Evolutionary conservation across 192 early-diverging fungal genomes (phyloP).

Genomic region (Entomortierella parvispora): DNA sequence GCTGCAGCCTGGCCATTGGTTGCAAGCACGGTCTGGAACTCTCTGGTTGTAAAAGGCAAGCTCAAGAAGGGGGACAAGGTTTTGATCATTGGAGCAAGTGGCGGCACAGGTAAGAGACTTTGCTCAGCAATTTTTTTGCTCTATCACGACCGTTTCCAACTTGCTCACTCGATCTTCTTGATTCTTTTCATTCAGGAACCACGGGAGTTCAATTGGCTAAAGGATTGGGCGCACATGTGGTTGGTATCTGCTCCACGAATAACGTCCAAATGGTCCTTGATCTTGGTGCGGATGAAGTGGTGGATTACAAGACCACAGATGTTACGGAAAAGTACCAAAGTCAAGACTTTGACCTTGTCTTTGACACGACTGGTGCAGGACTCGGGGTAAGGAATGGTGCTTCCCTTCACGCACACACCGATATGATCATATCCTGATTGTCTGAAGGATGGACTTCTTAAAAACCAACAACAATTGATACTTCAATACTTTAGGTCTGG

Average conservation of each 20-base stretch:
- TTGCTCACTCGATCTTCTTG: too few relatives aligned
- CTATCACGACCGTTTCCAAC: too few relatives aligned
- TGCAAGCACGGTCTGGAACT: constrained; percentile 24
- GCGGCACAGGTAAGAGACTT: constrained; percentile 54
- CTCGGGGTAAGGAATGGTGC: constrained; percentile 19
- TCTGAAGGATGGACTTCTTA: too few relatives aligned
- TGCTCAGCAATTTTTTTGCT: too few relatives aligned
- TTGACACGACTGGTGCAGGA: constrained; percentile 55
- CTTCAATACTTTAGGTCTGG: constrained; percentile 24
- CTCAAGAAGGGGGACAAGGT: constrained; percentile 51
- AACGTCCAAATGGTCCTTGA: constrained; percentile 59
- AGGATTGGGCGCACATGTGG: constrained; percentile 60
- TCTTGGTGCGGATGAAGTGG: constrained; percentile 63
- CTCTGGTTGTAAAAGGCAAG: constrained; percentile 10
- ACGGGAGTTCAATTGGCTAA: constrained; percentile 65
- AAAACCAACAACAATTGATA: neutral
- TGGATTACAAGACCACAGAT: constrained; percentile 65
- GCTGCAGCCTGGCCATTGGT: constrained; percentile 42
- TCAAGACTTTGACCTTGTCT: constrained; percentile 53
- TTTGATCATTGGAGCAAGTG: constrained; percentile 61
- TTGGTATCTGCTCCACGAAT: constrained; percentile 60
- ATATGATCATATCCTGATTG: too few relatives aligned
- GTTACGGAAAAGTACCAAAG: constrained; percentile 28
- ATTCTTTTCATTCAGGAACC: constrained; percentile 32
- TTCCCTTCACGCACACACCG: too few relatives aligned